Evolutionary conservation across 2,329 filamentous ascomycete species (phyloP).

Genomic region (Penicillium sp.): DNA sequence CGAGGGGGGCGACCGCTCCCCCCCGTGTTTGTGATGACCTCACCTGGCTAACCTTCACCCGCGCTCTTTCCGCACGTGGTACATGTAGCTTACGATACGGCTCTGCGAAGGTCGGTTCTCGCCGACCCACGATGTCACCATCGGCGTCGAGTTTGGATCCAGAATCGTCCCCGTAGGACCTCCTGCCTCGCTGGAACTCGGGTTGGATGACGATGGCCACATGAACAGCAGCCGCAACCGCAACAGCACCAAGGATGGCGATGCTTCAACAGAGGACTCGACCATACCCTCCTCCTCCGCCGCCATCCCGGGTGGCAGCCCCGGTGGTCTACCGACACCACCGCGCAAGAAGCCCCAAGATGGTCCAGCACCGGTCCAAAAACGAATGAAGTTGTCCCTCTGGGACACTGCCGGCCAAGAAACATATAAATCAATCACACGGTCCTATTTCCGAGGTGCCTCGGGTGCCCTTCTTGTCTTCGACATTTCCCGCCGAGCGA

Average conservation of each 20-base stretch:
- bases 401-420: constrained; percentile 98
- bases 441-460: constrained; percentile 85
- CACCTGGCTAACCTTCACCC: not conserved
- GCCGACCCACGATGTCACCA: constrained; percentile 91
- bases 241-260: constrained; percentile 8
- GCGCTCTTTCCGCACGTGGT: constrained; percentile 9
- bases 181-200: constrained; percentile 59
- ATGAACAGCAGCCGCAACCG: constrained; percentile 1
- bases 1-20: too few species aligned
- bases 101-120: constrained; percentile 96
- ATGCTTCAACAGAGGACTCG: constrained; percentile 12
- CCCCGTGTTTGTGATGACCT: not conserved
- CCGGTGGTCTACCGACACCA: constrained; percentile 29
- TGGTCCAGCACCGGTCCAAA: constrained; percentile 38
- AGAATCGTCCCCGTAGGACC: constrained; percentile 87
- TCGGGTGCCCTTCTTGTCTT: constrained; percentile 80
- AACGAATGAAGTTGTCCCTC: constrained; percentile 87
- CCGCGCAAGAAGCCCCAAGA: constrained; percentile 30
- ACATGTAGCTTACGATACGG: constrained; percentile 71
- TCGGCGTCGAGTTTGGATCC: constrained; percentile 92
- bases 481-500: constrained; percentile 79
- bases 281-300: not conserved
- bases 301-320: not conserved
- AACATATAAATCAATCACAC: constrained; percentile 93
- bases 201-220: constrained; percentile 38